These are phyloP conservation scores for Mycena galopus DNA, from an alignment of 768 basidiomycete genomes.

Conservation along the genomic window DNA sequence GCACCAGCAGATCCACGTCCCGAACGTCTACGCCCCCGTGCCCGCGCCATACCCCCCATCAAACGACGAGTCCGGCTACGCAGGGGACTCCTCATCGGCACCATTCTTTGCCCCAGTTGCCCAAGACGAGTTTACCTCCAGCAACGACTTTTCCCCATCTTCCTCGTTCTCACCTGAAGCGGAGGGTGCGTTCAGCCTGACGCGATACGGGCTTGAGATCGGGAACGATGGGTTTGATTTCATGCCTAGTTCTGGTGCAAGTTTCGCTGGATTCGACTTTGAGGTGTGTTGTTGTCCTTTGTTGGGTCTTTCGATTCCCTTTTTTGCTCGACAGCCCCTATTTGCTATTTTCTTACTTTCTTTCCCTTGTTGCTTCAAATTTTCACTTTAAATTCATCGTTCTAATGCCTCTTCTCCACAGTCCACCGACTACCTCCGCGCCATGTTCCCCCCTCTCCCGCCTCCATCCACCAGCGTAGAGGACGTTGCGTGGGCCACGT, in stretches of 20 bases:
- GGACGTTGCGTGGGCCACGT: too few relatives aligned
- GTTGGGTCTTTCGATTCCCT: not conserved
- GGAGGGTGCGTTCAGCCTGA: too few relatives aligned
- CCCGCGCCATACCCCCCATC: too few relatives aligned
- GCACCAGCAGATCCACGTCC: slow-evolving; percentile 76
- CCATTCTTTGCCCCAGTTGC: too few relatives aligned
- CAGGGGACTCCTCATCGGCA: too few relatives aligned
- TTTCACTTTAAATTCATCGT: too few relatives aligned
- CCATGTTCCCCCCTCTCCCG: slow-evolving; percentile 53
- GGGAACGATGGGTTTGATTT: slow-evolving; percentile 60
- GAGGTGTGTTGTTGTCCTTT: slow-evolving; percentile 47
- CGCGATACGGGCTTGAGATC: not conserved
- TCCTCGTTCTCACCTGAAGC: slow-evolving; percentile 70
- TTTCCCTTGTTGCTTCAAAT: too few relatives aligned
- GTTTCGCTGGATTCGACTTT: slow-evolving; percentile 57
- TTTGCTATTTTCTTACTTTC: not conserved
- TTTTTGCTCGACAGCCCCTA: too few relatives aligned
- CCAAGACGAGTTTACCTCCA: too few relatives aligned
- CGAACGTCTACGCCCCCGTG: slow-evolving; percentile 68
- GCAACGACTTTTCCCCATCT: too few relatives aligned
- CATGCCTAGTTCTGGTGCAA: slow-evolving; percentile 50
- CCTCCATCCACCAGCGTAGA: too few relatives aligned
- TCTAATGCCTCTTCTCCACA: slow-evolving; percentile 38
- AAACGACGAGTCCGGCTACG: too few relatives aligned
- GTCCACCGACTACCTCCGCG: slow-evolving; percentile 63